Evolutionary conservation across 371 early-diverging fungal species (phyloP).

Genomic region (Mortierella sp.): DNA sequence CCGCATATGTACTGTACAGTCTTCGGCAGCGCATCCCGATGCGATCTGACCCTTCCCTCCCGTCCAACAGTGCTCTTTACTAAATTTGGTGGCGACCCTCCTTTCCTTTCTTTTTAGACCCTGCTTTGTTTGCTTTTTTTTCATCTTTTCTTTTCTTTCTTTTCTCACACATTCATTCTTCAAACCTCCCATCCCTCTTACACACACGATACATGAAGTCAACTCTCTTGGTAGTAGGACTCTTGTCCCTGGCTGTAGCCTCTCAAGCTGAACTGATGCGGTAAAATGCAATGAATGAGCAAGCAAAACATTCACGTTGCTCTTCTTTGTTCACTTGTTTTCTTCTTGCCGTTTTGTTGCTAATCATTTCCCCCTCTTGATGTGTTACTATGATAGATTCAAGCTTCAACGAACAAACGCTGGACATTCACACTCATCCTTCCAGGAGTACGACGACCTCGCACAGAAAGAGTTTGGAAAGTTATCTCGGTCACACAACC

Average conservation of each 20-base stretch:
- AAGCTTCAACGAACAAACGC: background rate
- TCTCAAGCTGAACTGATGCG: constrained; percentile 39
- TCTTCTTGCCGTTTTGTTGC: background rate
- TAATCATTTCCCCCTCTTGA: background rate
- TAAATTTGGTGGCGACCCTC: background rate
- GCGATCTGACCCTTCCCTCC: background rate
- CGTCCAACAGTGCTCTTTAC: background rate
- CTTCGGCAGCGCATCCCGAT: background rate
- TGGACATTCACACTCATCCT: background rate
- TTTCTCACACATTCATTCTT: background rate
- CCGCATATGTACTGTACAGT: background rate
- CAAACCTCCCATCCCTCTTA: too few relatives aligned
- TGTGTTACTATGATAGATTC: background rate
- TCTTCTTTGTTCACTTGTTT: background rate
- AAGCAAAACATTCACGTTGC: background rate
- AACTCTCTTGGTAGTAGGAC: constrained; percentile 25
- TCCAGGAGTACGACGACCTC: background rate
- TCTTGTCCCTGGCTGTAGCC: constrained; percentile 38
- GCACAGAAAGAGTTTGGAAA: background rate
- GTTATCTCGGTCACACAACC: background rate
- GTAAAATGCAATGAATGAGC: constrained; percentile 9
- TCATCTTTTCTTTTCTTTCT: background rate
- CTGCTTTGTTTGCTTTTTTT: background rate
- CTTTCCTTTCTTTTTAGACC: background rate
- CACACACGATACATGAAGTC: constrained; percentile 22